Percentiles rank a stretch among this genome's conserved stretches.
phyloP scores from a whole-genome alignment of 2,329 filamentous ascomycete genomes.

The Colletotrichum sp. region DNA sequence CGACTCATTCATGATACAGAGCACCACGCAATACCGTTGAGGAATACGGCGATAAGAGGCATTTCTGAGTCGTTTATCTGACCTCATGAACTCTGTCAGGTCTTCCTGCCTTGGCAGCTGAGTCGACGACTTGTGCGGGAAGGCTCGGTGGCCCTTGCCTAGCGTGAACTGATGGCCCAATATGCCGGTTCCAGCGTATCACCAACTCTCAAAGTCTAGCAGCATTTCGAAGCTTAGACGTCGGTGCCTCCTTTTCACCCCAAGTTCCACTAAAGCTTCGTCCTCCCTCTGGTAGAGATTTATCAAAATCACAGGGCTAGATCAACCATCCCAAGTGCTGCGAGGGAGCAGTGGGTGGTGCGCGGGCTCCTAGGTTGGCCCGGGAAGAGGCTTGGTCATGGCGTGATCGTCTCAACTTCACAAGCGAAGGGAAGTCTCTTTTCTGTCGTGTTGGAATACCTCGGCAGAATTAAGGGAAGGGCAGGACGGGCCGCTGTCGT shows the following conservation, averaged over 20 bases:
- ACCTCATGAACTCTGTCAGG: background rate
- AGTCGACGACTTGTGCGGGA: background rate
- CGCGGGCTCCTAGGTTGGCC: background rate
- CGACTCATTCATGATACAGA: background rate
- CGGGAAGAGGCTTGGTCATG: background rate
- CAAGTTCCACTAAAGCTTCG: background rate
- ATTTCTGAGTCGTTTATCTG: background rate
- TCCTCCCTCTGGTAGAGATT: background rate
- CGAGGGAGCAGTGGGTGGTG: background rate
- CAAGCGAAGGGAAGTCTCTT: background rate
- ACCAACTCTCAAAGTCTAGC: background rate
- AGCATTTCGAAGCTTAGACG: background rate
- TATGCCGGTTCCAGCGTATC: background rate
- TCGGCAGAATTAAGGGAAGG: background rate
- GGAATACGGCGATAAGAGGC: background rate
- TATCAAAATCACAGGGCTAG: background rate
- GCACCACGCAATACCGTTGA: background rate
- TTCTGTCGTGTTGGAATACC: background rate
- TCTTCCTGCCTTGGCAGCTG: background rate
- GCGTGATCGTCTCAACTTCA: conserved; percentile 16
- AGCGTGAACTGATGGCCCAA: background rate
- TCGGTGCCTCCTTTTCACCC: background rate
- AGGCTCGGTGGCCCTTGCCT: background rate
- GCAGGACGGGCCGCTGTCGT: background rate
- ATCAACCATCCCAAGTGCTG: background rate